Evolutionary conservation across 1,284 basidiomycete species (phyloP).

Genomic region (Ceratobasidium sp.): DNA sequence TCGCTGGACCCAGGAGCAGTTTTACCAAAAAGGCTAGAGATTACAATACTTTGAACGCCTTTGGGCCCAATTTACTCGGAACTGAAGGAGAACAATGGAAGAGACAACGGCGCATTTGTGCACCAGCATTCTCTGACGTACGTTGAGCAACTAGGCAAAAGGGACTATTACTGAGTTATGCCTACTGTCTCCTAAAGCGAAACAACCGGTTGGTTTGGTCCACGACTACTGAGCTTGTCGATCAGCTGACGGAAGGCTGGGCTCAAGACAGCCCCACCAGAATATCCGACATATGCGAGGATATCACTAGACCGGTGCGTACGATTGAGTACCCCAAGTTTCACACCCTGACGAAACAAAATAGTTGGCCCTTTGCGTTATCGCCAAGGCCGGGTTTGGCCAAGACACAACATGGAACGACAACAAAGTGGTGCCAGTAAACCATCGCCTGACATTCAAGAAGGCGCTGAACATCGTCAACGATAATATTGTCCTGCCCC

Average conservation of each 20-base stretch:
- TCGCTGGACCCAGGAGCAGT: not conserved
- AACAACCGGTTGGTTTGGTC: slow-evolving; percentile 17
- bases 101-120: slow-evolving; percentile 18
- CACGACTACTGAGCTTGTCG: not conserved
- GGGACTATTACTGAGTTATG: no score
- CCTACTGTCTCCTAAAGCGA: not conserved
- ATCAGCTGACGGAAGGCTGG: not conserved
- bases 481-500: not conserved
- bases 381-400: slow-evolving; percentile 45
- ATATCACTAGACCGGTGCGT: slow-evolving; percentile 5
- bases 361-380: slow-evolving; percentile 43
- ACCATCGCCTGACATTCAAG: slow-evolving; percentile 36
- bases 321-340: not conserved
- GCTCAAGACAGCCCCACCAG: not conserved
- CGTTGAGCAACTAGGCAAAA: not conserved
- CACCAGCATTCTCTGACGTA: slow-evolving; percentile 24
- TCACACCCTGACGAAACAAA: not conserved
- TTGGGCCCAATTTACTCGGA: slow-evolving; percentile 6
- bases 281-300: not conserved
- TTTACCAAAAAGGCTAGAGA: slow-evolving; percentile 8
- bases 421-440: slow-evolving; percentile 3
- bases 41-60: not conserved
- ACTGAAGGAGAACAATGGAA: slow-evolving; percentile 11
- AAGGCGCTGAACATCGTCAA: slow-evolving; percentile 7
- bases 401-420: slow-evolving; percentile 41